These are phyloP conservation scores for Lentinula raphanica DNA, from an alignment of 768 basidiomycete genomes.

Conservation along the genomic window DNA sequence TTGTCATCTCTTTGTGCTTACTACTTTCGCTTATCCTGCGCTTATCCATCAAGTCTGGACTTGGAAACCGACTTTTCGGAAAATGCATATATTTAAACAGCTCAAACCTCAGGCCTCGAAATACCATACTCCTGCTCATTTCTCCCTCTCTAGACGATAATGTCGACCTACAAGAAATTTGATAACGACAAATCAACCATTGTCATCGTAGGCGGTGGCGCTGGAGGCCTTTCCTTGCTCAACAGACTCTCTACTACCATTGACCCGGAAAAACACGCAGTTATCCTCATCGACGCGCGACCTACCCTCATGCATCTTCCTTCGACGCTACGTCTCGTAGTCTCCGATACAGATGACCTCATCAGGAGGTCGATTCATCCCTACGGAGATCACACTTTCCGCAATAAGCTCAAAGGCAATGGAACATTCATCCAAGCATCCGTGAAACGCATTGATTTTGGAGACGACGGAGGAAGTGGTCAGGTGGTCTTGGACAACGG, in stretches of 20 bases:
- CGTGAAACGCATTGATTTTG: constrained; percentile 25
- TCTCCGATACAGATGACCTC: constrained; percentile 36
- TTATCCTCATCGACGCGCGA: constrained; percentile 51
- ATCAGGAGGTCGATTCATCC: constrained; percentile 27
- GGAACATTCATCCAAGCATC: constrained; percentile 39
- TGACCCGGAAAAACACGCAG: constrained; percentile 38
- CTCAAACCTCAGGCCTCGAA: neutral
- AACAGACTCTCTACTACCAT: constrained; percentile 45
- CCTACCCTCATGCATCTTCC: constrained; percentile 48
- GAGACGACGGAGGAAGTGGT: constrained; percentile 26
- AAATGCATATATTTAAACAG: too few relatives aligned
- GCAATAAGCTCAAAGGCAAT: constrained; percentile 28
- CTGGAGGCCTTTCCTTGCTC: constrained; percentile 40
- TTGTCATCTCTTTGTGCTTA: too few relatives aligned
- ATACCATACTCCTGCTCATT: neutral
- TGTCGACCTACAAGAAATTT: neutral
- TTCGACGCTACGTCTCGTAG: constrained; percentile 47
- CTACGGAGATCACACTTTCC: constrained; percentile 34
- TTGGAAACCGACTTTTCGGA: too few relatives aligned
- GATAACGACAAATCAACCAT: constrained; percentile 9
- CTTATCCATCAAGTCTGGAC: too few relatives aligned
- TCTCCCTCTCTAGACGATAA: neutral
- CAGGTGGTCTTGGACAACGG: constrained; percentile 45
- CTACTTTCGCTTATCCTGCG: too few relatives aligned
- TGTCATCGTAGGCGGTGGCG: constrained; percentile 56